phyloP scores from a whole-genome alignment of 2,329 filamentous ascomycete genomes.

The Aspergillus udagawae region DNA sequence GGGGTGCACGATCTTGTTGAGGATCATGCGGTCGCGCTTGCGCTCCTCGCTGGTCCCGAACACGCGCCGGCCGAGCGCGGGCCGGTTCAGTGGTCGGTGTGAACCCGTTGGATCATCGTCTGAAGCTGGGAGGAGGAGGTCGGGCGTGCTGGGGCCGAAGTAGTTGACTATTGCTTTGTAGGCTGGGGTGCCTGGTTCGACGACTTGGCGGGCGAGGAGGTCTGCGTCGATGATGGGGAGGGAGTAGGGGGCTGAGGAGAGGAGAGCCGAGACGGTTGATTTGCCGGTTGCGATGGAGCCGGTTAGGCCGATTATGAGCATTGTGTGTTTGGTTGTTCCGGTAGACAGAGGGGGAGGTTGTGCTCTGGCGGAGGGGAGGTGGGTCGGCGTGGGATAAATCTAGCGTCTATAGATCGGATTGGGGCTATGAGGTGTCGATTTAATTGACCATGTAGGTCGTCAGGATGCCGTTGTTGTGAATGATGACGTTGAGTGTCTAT shows the following conservation, averaged over 20 bases:
- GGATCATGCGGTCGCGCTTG: constrained; percentile 65
- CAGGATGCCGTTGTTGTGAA: background rate
- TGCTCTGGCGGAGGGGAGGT: background rate
- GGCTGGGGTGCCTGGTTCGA: constrained; percentile 82
- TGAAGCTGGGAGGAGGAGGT: constrained; percentile 64
- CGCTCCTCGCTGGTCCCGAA: constrained; percentile 75
- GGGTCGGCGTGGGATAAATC: background rate
- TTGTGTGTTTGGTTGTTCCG: constrained; percentile 34
- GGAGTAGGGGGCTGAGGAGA: constrained; percentile 74
- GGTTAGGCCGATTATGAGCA: constrained; percentile 94
- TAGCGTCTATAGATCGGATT: background rate
- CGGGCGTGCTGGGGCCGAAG: constrained; percentile 78
- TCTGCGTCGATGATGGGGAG: constrained; percentile 94
- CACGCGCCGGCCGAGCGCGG: constrained; percentile 76
- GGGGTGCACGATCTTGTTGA: constrained; percentile 91
- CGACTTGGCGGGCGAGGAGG: constrained; percentile 83
- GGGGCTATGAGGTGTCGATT: background rate
- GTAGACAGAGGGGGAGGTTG: background rate
- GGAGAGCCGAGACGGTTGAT: constrained; percentile 84
- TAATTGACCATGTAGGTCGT: background rate
- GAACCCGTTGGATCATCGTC: constrained; percentile 35
- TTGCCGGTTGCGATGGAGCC: constrained; percentile 98
- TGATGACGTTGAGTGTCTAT: background rate
- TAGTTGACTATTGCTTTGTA: constrained; percentile 78
- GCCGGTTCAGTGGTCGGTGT: constrained; percentile 69